Percentiles rank a stretch among this genome's conserved stretches.
phyloP scores from a whole-genome alignment of 2,329 filamentous ascomycete species.

The Eutypella sp. region DNA sequence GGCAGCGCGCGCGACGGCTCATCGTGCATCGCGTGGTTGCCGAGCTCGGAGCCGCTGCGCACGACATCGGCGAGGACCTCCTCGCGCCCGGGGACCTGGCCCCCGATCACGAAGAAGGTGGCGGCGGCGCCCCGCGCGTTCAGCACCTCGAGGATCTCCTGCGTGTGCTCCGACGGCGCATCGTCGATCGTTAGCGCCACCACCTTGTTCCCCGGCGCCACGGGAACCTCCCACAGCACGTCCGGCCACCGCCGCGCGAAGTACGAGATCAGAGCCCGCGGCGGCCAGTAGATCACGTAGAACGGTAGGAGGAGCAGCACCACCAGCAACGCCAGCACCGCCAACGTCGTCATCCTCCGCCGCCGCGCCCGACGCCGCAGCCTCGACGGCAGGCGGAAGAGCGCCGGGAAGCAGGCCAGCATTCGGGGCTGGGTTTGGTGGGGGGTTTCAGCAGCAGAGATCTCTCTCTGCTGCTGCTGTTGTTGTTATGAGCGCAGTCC shows the following conservation, averaged over 20 bases:
- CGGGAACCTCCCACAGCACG: constrained; percentile 65
- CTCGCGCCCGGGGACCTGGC: constrained; percentile 59
- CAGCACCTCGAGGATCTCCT: constrained; percentile 65
- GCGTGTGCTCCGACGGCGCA: constrained; percentile 68
- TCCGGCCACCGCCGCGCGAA: constrained; percentile 70
- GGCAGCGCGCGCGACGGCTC: constrained; percentile 64
- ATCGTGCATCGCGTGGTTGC: constrained; percentile 86
- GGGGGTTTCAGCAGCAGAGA: too few relatives aligned
- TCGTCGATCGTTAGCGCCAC: constrained; percentile 86
- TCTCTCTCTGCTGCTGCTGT: too few relatives aligned
- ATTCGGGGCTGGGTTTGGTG: too few relatives aligned
- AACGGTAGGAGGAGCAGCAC: constrained; percentile 36
- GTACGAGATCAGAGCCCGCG: constrained; percentile 63
- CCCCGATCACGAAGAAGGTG: constrained; percentile 86
- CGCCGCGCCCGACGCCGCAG: constrained; percentile 53
- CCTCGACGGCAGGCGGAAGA: constrained; percentile 52
- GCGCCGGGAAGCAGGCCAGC: constrained; percentile 30
- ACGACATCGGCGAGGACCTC: constrained; percentile 53
- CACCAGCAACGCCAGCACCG: constrained; percentile 35
- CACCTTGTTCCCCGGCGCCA: constrained; percentile 49
- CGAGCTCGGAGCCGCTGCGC: constrained; percentile 65
- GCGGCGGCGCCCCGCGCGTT: constrained; percentile 62
- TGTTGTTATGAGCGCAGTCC: too few relatives aligned
- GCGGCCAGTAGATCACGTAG: constrained; percentile 79
- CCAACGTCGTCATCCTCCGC: constrained; percentile 52